Percentiles rank a stretch among this genome's conserved stretches.
These are phyloP conservation scores for Hortiboletus flavorubellus DNA, from an alignment of 768 basidiomycete genomes.

Conservation along the genomic window DNA sequence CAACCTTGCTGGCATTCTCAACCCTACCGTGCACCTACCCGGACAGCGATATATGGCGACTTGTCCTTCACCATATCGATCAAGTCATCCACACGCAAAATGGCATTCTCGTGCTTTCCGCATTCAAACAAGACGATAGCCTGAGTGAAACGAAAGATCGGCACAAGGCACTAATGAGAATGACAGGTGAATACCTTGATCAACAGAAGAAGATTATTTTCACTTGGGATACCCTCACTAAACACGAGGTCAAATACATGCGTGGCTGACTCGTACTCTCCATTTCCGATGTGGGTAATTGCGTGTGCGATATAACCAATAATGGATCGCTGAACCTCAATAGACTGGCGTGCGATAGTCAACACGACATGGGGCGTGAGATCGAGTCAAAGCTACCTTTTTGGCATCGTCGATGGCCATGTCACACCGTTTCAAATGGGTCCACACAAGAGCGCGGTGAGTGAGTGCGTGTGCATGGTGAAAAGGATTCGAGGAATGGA, in stretches of 20 bases:
- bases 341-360: background rate
- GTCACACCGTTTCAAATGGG: background rate
- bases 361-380: background rate
- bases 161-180: background rate
- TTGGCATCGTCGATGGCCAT: slow-evolving; percentile 5
- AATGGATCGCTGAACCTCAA: slow-evolving; percentile 1
- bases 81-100: background rate
- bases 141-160: background rate
- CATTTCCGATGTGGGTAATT: too few relatives aligned
- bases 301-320: too few relatives aligned
- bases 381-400: background rate
- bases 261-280: too few relatives aligned
- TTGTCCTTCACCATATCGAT: background rate
- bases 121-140: slow-evolving; percentile 1
- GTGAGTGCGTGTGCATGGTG: slow-evolving; percentile 1
- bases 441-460: background rate
- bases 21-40: background rate
- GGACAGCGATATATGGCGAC: background rate
- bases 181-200: slow-evolving; percentile 3
- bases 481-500: background rate
- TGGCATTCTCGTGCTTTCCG: background rate
- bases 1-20: too few relatives aligned
- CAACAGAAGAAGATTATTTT: slow-evolving; percentile 3
- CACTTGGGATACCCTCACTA: background rate
- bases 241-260: slow-evolving; percentile 5